A percentile compares a stretch with the other conserved stretches of the same genome.
These are phyloP conservation scores for Nitzschia sp. DNA, from an alignment of 108 stramenopile genomes.

Conservation along the genomic window DNA sequence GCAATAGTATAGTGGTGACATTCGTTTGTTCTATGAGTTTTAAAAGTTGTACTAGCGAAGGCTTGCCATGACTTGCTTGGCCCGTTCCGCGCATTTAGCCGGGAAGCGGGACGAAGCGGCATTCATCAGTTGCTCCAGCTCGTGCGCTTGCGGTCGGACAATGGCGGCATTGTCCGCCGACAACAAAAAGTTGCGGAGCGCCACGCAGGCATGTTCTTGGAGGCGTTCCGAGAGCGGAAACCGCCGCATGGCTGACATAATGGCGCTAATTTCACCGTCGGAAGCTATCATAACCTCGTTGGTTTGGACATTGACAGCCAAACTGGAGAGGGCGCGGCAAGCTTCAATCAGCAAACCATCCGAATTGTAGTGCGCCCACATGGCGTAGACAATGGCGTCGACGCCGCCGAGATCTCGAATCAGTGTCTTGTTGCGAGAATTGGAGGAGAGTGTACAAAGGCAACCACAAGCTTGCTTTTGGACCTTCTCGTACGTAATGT, in stretches of 20 bases:
- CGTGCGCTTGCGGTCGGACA: slow-evolving; percentile 21
- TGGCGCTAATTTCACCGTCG: slow-evolving; percentile 42
- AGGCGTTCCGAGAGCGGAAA: slow-evolving; percentile 33
- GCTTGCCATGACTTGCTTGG: slow-evolving; percentile 32
- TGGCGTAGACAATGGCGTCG: slow-evolving; percentile 44
- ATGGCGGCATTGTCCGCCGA: slow-evolving; percentile 35
- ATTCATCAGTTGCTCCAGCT: slow-evolving; percentile 27
- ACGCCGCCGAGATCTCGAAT: slow-evolving; percentile 43
- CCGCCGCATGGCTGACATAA: slow-evolving; percentile 44
- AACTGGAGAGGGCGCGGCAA: slow-evolving; percentile 38
- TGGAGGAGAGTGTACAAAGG: slow-evolving; percentile 35
- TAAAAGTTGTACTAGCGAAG: background rate
- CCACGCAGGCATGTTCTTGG: slow-evolving; percentile 46
- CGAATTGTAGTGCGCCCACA: slow-evolving; percentile 45
- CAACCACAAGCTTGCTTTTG: slow-evolving; percentile 58
- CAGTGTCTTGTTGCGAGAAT: slow-evolving; percentile 35
- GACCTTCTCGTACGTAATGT: slow-evolving; percentile 40
- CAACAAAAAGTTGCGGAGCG: slow-evolving; percentile 40
- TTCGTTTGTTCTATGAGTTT: too few species aligned
- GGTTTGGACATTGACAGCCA: slow-evolving; percentile 40
- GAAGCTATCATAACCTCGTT: slow-evolving; percentile 38
- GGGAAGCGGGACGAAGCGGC: slow-evolving; percentile 29
- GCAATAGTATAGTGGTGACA: too few species aligned
- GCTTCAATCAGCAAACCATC: slow-evolving; percentile 39
- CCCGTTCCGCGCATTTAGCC: slow-evolving; percentile 22